Conservation (phyloP, 2,329 filamentous ascomycete species). For the Penicillium sp. region DNA sequence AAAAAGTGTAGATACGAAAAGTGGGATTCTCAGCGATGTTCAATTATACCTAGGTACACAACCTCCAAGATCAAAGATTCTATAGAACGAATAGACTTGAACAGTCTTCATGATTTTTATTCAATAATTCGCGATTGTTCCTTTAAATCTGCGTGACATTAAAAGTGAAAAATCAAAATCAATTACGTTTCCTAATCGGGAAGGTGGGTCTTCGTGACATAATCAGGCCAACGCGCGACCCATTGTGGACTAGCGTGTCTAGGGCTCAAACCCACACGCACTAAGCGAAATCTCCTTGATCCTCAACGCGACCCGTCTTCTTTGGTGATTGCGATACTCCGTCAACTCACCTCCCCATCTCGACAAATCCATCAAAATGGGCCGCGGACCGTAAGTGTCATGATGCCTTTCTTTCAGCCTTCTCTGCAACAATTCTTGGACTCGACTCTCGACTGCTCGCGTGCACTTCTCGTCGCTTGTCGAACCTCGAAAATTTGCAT, state of each 20-base stretch:
- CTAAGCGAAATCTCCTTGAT: conserved; percentile 34
- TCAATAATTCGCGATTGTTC: background rate
- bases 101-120: background rate
- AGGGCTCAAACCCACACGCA: conserved; percentile 33
- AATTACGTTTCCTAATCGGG: conserved; percentile 7
- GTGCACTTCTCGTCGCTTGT: conserved; percentile 6
- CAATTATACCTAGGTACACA: conserved; percentile 8
- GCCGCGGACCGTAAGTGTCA: conserved; percentile 59
- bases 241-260: conserved; percentile 29
- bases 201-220: conserved; percentile 7
- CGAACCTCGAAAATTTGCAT: conserved; percentile 2
- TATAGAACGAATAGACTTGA: conserved; percentile 1
- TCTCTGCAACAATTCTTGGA: conserved; percentile 1
- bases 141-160: background rate
- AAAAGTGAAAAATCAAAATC: background rate
- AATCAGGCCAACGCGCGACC: conserved; percentile 3
- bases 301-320: conserved; percentile 13
- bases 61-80: background rate
- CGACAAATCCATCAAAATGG: conserved; percentile 52
- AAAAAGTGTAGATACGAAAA: conserved; percentile 27
- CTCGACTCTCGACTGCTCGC: background rate
- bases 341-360: conserved; percentile 38
- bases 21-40: conserved; percentile 19
- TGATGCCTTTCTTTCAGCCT: conserved; percentile 4
- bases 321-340: conserved; percentile 35